phyloP scores from a whole-genome alignment of 2,329 filamentous ascomycete genomes.

The Monosporascus sp. region DNA sequence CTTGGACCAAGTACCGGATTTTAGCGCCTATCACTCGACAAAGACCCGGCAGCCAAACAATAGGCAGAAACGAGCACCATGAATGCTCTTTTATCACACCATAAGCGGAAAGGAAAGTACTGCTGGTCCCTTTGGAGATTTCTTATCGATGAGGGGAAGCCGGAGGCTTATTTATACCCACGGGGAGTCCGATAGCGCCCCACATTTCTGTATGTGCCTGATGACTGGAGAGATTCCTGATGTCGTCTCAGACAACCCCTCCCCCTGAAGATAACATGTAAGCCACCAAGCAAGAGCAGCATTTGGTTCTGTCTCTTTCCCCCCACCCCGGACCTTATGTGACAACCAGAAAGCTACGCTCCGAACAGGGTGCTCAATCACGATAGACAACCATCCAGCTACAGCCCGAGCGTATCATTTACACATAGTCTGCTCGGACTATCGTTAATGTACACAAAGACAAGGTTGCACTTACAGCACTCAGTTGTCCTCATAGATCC shows the following conservation, averaged over 20 bases:
- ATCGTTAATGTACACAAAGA: constrained; percentile 12
- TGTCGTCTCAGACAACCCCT: too few relatives aligned
- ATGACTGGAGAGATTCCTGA: background rate
- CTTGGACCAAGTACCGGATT: constrained; percentile 11
- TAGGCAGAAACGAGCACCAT: constrained; percentile 14
- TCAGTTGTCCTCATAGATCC: constrained; percentile 24
- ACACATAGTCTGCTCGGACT: constrained; percentile 1
- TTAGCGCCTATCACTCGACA: constrained; percentile 13
- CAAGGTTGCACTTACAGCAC: background rate
- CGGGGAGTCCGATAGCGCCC: constrained; percentile 7
- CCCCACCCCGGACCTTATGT: background rate
- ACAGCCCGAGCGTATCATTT: constrained; percentile 1
- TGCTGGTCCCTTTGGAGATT: constrained; percentile 6
- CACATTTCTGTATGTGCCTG: constrained; percentile 1
- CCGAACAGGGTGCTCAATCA: background rate
- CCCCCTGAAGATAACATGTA: too few relatives aligned
- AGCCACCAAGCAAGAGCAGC: too few relatives aligned
- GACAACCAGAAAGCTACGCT: too few relatives aligned
- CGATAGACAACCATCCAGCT: background rate
- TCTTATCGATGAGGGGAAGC: constrained; percentile 11
- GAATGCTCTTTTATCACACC: constrained; percentile 13
- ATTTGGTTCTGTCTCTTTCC: constrained; percentile 2
- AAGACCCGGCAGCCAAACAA: background rate
- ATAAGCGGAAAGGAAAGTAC: constrained; percentile 9
- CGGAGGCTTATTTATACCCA: constrained; percentile 31